phyloP scores from a whole-genome alignment of 768 basidiomycete genomes.

The Multifurca ochricompacta region DNA sequence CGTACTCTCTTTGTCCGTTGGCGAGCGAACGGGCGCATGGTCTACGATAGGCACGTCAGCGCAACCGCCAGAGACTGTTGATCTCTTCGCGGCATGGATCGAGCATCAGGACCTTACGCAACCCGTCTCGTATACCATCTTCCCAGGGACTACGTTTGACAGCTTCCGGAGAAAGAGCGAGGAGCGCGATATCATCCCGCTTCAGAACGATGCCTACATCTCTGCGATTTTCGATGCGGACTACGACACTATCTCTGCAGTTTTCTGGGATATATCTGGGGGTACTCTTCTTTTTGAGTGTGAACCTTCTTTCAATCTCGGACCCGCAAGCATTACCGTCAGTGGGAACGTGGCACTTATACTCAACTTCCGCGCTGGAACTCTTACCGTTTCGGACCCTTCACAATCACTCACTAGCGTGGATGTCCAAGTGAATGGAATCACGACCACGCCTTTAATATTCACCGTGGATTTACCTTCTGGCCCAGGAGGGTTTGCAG shows the following conservation, averaged over 20 bases:
- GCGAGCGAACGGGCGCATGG: slow-evolving; percentile 52
- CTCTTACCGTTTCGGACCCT: slow-evolving; percentile 56
- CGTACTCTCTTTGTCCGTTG: slow-evolving; percentile 36
- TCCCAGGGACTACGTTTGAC: slow-evolving; percentile 39
- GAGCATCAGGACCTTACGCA: slow-evolving; percentile 29
- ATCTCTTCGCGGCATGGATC: slow-evolving; percentile 60
- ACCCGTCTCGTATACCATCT: slow-evolving; percentile 43
- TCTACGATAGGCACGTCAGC: slow-evolving; percentile 43
- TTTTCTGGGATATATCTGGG: slow-evolving; percentile 48
- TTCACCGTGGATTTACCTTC: slow-evolving; percentile 37
- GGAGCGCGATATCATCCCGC: neutral
- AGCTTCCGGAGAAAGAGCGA: slow-evolving; percentile 36
- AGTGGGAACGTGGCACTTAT: slow-evolving; percentile 40
- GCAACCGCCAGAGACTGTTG: slow-evolving; percentile 43
- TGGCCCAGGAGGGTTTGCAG: slow-evolving; percentile 35
- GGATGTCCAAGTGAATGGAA: slow-evolving; percentile 30
- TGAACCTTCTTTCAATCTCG: slow-evolving; percentile 19
- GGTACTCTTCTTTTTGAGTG: slow-evolving; percentile 35
- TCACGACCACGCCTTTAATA: slow-evolving; percentile 22
- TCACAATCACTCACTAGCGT: slow-evolving; percentile 42
- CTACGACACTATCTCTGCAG: slow-evolving; percentile 37
- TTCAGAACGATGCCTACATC: slow-evolving; percentile 41
- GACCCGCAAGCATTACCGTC: slow-evolving; percentile 31
- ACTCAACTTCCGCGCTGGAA: slow-evolving; percentile 34
- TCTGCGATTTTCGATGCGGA: slow-evolving; percentile 44